These are phyloP conservation scores for Tetracentron sinense DNA, from an alignment of 164 flowering plant genomes.

Conservation along the genomic window DNA sequence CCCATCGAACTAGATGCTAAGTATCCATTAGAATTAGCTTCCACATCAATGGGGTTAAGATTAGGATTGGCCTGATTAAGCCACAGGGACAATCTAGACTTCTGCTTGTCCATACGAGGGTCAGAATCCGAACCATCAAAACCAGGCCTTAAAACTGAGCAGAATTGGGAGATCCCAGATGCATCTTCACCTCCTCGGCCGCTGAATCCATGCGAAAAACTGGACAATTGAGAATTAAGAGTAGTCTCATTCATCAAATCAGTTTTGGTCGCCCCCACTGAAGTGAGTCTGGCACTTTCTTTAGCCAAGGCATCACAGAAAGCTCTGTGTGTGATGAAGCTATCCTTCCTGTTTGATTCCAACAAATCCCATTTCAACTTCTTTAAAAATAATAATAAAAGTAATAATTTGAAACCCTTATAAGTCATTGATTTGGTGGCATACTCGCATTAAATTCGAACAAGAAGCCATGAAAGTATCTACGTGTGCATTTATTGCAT, in stretches of 20 bases:
- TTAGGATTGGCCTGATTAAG: constrained; percentile 34
- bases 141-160: neutral
- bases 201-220: constrained; percentile 8
- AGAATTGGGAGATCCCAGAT: too few relatives aligned
- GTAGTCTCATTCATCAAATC: constrained; percentile 8
- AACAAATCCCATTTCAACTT: constrained; percentile 3
- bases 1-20: constrained; percentile 14
- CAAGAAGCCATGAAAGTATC: constrained; percentile 2
- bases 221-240: constrained; percentile 2
- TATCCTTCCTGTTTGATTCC: constrained; percentile 56
- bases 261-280: too few relatives aligned
- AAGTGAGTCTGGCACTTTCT: constrained; percentile 52
- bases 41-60: constrained; percentile 18
- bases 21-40: constrained; percentile 16
- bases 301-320: constrained; percentile 70
- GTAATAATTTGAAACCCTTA: too few relatives aligned
- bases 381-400: neutral
- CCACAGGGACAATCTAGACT: constrained; percentile 44
- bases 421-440: constrained; percentile 7
- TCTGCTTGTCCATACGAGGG: neutral
- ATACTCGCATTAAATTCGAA: constrained; percentile 22
- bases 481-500: constrained; percentile 16
- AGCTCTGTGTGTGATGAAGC: constrained; percentile 76
- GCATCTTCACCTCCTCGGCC: too few relatives aligned
- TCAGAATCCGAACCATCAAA: neutral